Base-by-base conservation (phyloP, 108 stramenopile species). In the Bacterosira constricta region DNA sequence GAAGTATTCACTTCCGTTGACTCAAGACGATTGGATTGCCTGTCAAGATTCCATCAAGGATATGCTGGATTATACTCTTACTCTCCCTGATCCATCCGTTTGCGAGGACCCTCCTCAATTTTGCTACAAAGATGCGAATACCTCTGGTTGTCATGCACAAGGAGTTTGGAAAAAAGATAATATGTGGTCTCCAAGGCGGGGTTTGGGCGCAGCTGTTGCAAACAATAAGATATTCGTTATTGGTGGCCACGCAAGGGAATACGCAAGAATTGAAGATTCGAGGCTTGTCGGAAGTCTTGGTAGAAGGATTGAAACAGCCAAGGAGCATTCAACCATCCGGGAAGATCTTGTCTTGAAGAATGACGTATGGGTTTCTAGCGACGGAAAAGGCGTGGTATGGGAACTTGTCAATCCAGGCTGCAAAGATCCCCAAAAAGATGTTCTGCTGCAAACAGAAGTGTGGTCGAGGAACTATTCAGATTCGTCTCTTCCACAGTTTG, bases 101-200 rank as follows among this genome's bases (percentile, higher is more conserved):
- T 75, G 76, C 26, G 45, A 73, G 4, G 66, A 68, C 3, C 81
- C 76, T 45, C 65, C 72, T 10, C 42, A 58, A 34, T 67, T 64
- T 27, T 79, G 69, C 37, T 73, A 63, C 29, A 58, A 68, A 11
- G 34, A 72, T n/a, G 73, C 66, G 11, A 21, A 51, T 23, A 45
- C 47, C 34, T 69, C 68, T 7, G 67, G 79, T 30, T 83, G 82
- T 35, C 62, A 63, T 13, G 63, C 68, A 4, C 70, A 67, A 54
- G 79, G 61, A 13, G 41, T 81, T 30, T 81, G 75, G 73, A 84
- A 84, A 45, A 77, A 68, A 17, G 85, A 86, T 35, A 89, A 87
- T 65, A 88, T 88, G 90, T 92, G 91, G 91, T 85, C 86, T 6
- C 89, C 90, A 4, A 80, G 90, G 21, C 54, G 87, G 17, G 77